Base-by-base conservation (phyloP, 2,329 filamentous ascomycete genomes). In the Graphilbum ipis-grandicollis region DNA sequence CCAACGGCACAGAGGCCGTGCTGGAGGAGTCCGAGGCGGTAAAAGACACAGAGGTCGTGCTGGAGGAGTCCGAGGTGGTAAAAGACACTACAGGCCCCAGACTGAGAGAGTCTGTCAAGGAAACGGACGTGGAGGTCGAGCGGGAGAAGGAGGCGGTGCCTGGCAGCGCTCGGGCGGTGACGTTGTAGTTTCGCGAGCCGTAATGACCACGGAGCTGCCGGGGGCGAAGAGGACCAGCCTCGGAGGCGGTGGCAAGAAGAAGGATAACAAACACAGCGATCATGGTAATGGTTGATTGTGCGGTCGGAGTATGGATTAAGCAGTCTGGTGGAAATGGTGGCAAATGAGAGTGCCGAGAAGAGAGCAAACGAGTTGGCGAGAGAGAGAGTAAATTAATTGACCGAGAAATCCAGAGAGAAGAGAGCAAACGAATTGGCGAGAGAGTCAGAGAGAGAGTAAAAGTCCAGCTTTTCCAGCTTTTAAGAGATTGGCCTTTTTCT, bases 161-260 rank as follows among this genome's bases (percentile, higher is more conserved):
- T 5, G 21, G 21, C 5, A 23, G 21, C 5, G 21, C 21, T 10
- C 21, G 23, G 36, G 18, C 5, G 36, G 10, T 18, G 31, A 22
- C 18, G 19, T 15, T 6, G 32, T 8, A 14, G 32, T 31, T 15
- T 26, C 37, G 37, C 9, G 29, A 33, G 26, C 26, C 19, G 18
- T 37, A 26, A 12, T 21, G 25, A 4, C 35, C 33, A 10, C 21
- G 21, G 21, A 23, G 21, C 6, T 10, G 21, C 6, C 21, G 21
- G 6, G 21, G 21, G 10, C 21, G 26, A 35, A 52, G 43, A 40
- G 50, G 50, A 31, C 48, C 46, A 21, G 49, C 50, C 43, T 52
- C 47, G 18, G 39, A 39, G 21, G 39, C 39, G 18, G 42, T 19
- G 12, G 32, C 23, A 33, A 39, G 36, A 14, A 42, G 34, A 19